Percentiles rank a stretch among this genome's conserved stretches.
These are phyloP conservation scores for Chenopodium suecicum DNA, from an alignment of 148 eudicot species.

Conservation along the genomic window DNA sequence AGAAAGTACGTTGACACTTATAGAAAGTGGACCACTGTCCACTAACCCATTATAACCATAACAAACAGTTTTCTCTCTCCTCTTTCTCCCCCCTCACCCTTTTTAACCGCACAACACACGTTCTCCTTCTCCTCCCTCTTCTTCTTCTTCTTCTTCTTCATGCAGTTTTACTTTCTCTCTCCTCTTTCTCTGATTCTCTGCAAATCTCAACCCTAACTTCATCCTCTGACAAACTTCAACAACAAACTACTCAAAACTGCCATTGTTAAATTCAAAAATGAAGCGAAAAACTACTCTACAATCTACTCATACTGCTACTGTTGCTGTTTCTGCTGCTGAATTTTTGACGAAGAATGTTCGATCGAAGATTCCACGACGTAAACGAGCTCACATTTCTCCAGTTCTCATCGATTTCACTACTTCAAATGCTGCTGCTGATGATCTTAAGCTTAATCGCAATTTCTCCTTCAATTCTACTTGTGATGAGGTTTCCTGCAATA, in stretches of 20 bases:
- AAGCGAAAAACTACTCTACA: slow-evolving; percentile 30
- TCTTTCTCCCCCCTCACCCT: not conserved
- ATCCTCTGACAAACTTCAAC: not conserved
- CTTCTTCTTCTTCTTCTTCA: not conserved
- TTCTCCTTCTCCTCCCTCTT: too few species aligned
- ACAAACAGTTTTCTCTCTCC: not conserved
- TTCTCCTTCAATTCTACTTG: slow-evolving; percentile 25
- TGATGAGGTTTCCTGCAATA: slow-evolving; percentile 58
- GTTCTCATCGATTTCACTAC: slow-evolving; percentile 18
- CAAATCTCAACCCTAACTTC: slow-evolving; percentile 7
- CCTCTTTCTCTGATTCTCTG: not conserved
- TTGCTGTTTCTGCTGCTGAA: slow-evolving; percentile 9
- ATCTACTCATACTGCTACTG: not conserved
- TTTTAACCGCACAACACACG: slow-evolving; percentile 13
- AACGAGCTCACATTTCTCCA: slow-evolving; percentile 56
- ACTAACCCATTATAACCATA: not conserved
- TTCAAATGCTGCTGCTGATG: not conserved
- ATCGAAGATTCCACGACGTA: slow-evolving; percentile 62
- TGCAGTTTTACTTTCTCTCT: slow-evolving; percentile 21
- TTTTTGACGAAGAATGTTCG: slow-evolving; percentile 51
- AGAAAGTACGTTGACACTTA: not conserved
- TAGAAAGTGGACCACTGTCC: slow-evolving; percentile 2
- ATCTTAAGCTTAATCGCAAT: not conserved
- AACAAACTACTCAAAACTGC: too few species aligned
- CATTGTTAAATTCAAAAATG: slow-evolving; percentile 16